Percentiles rank a stretch among this genome's conserved stretches.
phyloP scores from a whole-genome alignment of 2,329 filamentous ascomycete genomes.

The Thielaviopsis musarum region DNA sequence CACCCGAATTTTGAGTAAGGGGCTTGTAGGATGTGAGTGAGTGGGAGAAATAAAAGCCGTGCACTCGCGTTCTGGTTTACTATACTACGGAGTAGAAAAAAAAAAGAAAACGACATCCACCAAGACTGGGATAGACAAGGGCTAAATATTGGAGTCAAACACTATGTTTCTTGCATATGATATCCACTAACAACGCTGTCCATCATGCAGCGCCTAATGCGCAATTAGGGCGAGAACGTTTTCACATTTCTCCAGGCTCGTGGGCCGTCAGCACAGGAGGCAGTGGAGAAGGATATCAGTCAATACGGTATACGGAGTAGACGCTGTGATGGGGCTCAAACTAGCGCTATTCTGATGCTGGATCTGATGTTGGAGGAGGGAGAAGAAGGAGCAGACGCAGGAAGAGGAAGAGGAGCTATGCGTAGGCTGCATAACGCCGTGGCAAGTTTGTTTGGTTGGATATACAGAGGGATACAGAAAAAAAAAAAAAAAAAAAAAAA shows the following conservation, averaged over 20 bases:
- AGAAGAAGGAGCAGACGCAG: background rate
- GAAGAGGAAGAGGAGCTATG: background rate
- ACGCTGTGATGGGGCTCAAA: background rate
- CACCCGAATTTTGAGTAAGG: no score
- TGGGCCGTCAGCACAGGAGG: background rate
- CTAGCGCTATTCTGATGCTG: background rate
- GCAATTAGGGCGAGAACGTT: background rate
- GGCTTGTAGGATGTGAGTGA: no score
- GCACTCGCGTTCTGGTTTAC: no score
- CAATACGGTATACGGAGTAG: background rate
- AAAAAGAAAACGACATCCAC: background rate
- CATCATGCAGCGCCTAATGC: background rate
- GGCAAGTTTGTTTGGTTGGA: background rate
- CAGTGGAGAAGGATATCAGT: background rate
- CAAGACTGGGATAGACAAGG: background rate
- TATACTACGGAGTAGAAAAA: no score
- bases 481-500: background rate
- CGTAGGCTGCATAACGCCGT: background rate
- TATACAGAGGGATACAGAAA: background rate
- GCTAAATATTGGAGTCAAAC: background rate
- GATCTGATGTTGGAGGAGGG: background rate
- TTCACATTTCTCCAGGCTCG: background rate
- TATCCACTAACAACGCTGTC: background rate
- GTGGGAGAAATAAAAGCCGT: no score
- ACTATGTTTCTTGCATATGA: background rate